phyloP scores from a whole-genome alignment of 2,329 filamentous ascomycete genomes.

The Magnaporthiopsis poae region DNA sequence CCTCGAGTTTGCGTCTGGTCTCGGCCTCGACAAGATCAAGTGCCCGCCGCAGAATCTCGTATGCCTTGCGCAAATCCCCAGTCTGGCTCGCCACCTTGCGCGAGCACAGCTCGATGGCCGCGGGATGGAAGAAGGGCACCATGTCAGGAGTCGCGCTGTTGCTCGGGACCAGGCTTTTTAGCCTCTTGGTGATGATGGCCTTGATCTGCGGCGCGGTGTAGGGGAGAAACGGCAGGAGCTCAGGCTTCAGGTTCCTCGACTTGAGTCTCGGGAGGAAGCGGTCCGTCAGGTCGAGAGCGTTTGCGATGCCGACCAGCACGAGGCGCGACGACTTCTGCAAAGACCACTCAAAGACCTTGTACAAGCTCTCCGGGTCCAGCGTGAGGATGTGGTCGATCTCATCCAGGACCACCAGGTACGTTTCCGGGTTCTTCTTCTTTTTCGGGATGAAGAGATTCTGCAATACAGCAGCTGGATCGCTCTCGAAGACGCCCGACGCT shows the following conservation, averaged over 20 bases:
- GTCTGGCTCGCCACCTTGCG: constrained; percentile 92
- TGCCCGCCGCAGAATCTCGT: constrained; percentile 82
- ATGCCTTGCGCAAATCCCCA: constrained; percentile 86
- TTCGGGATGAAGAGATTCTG: constrained; percentile 61
- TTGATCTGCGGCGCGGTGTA: constrained; percentile 85
- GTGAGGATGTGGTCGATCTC: constrained; percentile 92
- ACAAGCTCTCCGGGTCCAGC: constrained; percentile 77
- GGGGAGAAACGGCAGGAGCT: constrained; percentile 81
- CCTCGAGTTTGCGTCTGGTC: constrained; percentile 63
- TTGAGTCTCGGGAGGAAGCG: constrained; percentile 89
- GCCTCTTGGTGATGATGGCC: constrained; percentile 71
- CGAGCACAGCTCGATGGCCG: constrained; percentile 85
- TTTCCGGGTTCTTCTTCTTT: constrained; percentile 47
- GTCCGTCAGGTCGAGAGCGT: constrained; percentile 89
- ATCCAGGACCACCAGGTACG: constrained; percentile 78
- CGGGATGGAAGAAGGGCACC: constrained; percentile 84
- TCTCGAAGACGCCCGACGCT: constrained; percentile 49
- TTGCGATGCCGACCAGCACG: constrained; percentile 83
- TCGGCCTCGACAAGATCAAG: constrained; percentile 84
- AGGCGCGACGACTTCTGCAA: constrained; percentile 70
- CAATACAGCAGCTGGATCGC: constrained; percentile 57
- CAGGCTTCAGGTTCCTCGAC: constrained; percentile 80
- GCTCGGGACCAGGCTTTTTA: constrained; percentile 61
- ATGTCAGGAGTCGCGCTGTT: constrained; percentile 44
- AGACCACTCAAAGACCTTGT: constrained; percentile 95